phyloP scores from a whole-genome alignment of 345 rosid genomes.

The Excoecaria agallocha region DNA sequence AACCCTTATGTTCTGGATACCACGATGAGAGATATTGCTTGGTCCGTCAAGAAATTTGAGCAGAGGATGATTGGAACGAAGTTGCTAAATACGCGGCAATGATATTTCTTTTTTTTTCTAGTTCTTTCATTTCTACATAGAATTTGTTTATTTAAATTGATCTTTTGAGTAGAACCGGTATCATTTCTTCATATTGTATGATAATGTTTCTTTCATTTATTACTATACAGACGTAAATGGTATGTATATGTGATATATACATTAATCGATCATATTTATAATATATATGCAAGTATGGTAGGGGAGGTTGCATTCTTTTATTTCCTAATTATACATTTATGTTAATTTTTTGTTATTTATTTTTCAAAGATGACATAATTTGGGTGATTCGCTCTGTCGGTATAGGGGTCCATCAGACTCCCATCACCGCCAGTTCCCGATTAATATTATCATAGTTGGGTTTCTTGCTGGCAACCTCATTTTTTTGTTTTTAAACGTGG shows the following conservation, averaged over 20 bases:
- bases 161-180: neutral
- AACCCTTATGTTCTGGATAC: constrained; percentile 67
- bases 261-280: too few species aligned
- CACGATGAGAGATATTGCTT: constrained; percentile 53
- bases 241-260: too few species aligned
- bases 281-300: too few species aligned
- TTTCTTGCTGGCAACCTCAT: neutral
- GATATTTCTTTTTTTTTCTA: constrained; percentile 12
- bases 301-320: constrained; percentile 15
- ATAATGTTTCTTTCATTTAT: neutral
- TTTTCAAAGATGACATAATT: neutral
- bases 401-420: neutral
- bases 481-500: neutral
- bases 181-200: constrained; percentile 1
- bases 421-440: too few species aligned
- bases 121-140: too few species aligned
- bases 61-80: constrained; percentile 57
- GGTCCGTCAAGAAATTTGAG: constrained; percentile 68
- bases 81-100: constrained; percentile 68
- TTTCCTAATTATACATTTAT: too few species aligned
- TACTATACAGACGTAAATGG: neutral
- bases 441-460: too few species aligned
- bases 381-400: constrained; percentile 12
- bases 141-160: too few species aligned
- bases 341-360: too few species aligned